phyloP scores from a whole-genome alignment of 2,329 filamentous ascomycete genomes.

The Moelleriella libera region DNA sequence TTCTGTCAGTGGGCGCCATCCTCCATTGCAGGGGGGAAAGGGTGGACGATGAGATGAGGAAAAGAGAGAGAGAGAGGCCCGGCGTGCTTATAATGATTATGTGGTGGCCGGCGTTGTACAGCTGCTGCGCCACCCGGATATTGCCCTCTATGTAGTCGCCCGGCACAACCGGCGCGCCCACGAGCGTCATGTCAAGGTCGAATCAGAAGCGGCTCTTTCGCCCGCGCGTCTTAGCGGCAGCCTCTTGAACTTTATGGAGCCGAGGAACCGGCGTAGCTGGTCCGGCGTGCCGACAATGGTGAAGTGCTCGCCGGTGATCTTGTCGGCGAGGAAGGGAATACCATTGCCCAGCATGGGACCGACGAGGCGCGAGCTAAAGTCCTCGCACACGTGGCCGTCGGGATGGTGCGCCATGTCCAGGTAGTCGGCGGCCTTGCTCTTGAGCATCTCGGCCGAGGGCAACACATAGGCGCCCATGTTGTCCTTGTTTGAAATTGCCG shows the following conservation, averaged over 20 bases:
- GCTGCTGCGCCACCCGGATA: slow-evolving; percentile 13
- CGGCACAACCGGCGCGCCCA: slow-evolving; percentile 12
- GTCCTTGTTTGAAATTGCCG: slow-evolving; percentile 15
- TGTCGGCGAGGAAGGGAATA: slow-evolving; percentile 11
- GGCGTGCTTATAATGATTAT: slow-evolving; percentile 14
- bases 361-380: slow-evolving; percentile 10
- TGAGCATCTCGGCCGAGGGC: slow-evolving; percentile 10
- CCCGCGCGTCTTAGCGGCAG: slow-evolving; percentile 4
- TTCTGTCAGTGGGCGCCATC: too few species aligned
- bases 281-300: slow-evolving; percentile 14
- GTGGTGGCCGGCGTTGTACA: slow-evolving; percentile 14
- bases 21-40: too few species aligned
- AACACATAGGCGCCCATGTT: slow-evolving; percentile 15
- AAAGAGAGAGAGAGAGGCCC: not conserved
- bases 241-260: slow-evolving; percentile 3
- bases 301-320: slow-evolving; percentile 10
- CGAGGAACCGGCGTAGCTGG: slow-evolving; percentile 13
- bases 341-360: slow-evolving; percentile 2
- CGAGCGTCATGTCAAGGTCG: slow-evolving; percentile 15
- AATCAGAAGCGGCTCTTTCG: slow-evolving; percentile 7
- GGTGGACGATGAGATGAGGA: not conserved
- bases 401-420: slow-evolving; percentile 7
- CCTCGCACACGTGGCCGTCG: slow-evolving; percentile 11
- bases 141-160: slow-evolving; percentile 16
- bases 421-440: slow-evolving; percentile 8